Conservation (phyloP, 768 basidiomycete genomes). For the Multifurca ochricompacta region DNA sequence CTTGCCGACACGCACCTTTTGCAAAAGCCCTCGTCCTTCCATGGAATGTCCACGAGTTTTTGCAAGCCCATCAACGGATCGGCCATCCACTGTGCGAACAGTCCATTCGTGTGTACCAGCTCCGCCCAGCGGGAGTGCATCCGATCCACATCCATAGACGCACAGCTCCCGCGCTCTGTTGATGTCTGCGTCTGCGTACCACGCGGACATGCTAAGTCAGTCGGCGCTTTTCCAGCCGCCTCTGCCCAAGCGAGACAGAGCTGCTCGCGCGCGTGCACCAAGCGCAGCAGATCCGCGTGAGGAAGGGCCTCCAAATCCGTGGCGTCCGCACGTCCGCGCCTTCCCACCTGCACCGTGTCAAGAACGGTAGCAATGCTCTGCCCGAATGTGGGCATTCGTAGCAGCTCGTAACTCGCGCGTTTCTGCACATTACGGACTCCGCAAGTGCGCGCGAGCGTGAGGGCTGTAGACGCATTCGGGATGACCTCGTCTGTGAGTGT, state of each 20-base stretch:
- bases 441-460: constrained; percentile 28
- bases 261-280: constrained; percentile 23
- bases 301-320: not conserved
- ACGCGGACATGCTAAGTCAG: constrained; percentile 15
- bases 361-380: constrained; percentile 18
- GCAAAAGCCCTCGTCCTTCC: constrained; percentile 30
- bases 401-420: constrained; percentile 36
- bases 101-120: constrained; percentile 19
- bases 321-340: constrained; percentile 6
- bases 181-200: not conserved
- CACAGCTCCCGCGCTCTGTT: constrained; percentile 4
- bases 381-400: constrained; percentile 27
- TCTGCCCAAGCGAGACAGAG: constrained; percentile 22
- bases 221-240: constrained; percentile 19
- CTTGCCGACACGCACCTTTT: constrained; percentile 28
- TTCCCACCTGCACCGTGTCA: not conserved
- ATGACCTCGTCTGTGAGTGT: constrained; percentile 17
- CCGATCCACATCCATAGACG: constrained; percentile 9
- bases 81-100: constrained; percentile 27
- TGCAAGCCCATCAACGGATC: constrained; percentile 34
- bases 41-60: constrained; percentile 26
- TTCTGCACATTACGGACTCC: constrained; percentile 27
- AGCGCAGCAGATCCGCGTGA: constrained; percentile 21
- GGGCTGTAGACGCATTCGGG: constrained; percentile 27
- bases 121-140: constrained; percentile 17